phyloP scores from a whole-genome alignment of 73 alveolate species.

The Blepharisma stoltei region DNA sequence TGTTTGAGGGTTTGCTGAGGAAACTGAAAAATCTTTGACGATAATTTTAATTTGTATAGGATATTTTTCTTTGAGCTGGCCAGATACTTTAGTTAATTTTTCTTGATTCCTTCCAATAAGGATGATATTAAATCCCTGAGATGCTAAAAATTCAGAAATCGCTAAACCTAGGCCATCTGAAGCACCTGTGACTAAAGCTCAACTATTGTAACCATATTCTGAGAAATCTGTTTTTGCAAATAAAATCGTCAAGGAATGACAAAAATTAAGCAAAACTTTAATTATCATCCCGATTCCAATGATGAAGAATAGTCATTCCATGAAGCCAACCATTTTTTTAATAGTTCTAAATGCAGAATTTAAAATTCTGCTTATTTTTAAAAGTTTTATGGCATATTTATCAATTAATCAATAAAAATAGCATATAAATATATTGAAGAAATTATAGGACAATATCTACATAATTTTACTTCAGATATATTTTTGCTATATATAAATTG shows the following conservation, averaged over 20 bases:
- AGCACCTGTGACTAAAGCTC: slow-evolving; percentile 73
- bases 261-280: too few relatives aligned
- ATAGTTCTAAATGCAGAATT: background rate
- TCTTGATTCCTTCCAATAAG: slow-evolving; percentile 48
- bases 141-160: slow-evolving; percentile 61
- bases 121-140: slow-evolving; percentile 56
- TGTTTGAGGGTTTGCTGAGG: background rate
- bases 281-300: too few relatives aligned
- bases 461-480: too few relatives aligned
- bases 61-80: slow-evolving; percentile 34
- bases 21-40: background rate
- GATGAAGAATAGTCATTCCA: too few relatives aligned
- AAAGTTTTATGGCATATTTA: too few relatives aligned
- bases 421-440: too few relatives aligned
- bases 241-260: too few relatives aligned
- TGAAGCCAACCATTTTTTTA: background rate
- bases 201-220: slow-evolving; percentile 62
- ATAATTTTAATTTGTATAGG: background rate
- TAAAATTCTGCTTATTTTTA: background rate
- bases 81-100: slow-evolving; percentile 36
- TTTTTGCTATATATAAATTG: too few relatives aligned
- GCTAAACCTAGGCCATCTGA: slow-evolving; percentile 80
- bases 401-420: too few relatives aligned
- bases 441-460: too few relatives aligned
- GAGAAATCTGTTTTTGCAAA: background rate